A percentile compares a stretch with the other conserved stretches of the same genome.
phyloP scores from a whole-genome alignment of 2,329 filamentous ascomycete species.

The Neonectria ditissima region DNA sequence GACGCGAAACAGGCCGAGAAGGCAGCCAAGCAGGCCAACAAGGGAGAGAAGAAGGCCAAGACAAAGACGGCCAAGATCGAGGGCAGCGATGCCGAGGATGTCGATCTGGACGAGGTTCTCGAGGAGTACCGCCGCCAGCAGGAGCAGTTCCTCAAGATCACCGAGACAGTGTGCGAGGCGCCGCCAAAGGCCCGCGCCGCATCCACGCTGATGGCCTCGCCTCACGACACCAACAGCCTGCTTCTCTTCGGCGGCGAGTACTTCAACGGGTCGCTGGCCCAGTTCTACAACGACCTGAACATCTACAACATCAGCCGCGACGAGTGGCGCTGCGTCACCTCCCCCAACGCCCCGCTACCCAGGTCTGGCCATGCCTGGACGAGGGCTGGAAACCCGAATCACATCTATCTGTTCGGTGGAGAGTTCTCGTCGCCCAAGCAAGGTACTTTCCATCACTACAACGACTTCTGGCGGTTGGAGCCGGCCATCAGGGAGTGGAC shows the following conservation, averaged over 20 bases:
- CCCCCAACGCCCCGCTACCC: conserved; percentile 90
- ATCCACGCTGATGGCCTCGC: conserved; percentile 84
- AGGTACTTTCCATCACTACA: conserved; percentile 99
- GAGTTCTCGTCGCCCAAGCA: conserved; percentile 98
- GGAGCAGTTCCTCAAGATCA: conserved; percentile 93
- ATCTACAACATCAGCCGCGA: conserved; percentile 83
- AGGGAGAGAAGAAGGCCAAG: conserved; percentile 88
- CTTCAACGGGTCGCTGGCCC: conserved; percentile 89
- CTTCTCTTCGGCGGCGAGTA: conserved; percentile 96
- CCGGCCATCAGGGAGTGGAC: conserved; percentile 89
- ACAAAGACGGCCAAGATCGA: conserved; percentile 75
- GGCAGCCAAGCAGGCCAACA: conserved; percentile 85
- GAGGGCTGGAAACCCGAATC: conserved; percentile 83
- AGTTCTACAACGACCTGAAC: conserved; percentile 75
- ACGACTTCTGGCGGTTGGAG: conserved; percentile 96
- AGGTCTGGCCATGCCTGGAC: conserved; percentile 96
- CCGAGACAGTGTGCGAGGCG: conserved; percentile 76
- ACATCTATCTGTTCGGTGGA: conserved; percentile 93
- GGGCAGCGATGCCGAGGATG: conserved; percentile 90
- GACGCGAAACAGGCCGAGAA: conserved; percentile 64
- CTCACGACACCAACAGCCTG: conserved; percentile 86
- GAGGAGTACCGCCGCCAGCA: conserved; percentile 94
- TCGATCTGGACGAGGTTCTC: conserved; percentile 92
- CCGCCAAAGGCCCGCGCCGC: conserved; percentile 85
- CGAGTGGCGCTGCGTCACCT: conserved; percentile 91